phyloP scores from a whole-genome alignment of 2,329 filamentous ascomycete genomes.

The Aureobasidium sp. region DNA sequence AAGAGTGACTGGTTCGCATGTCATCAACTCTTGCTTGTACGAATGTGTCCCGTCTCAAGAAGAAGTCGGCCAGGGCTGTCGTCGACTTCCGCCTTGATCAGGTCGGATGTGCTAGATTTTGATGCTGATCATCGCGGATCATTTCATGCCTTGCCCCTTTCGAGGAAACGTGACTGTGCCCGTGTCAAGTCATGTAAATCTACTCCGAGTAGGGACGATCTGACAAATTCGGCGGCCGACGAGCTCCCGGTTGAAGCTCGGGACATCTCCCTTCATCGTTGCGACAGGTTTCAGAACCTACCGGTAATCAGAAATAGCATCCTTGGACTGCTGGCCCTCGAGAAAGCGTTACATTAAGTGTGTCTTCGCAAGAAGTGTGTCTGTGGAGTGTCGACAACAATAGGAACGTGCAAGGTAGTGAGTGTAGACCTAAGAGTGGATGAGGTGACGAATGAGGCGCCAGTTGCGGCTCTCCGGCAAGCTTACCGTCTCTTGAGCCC shows the following conservation, averaged over 20 bases:
- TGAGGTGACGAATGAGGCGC: background rate
- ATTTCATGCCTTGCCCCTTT: background rate
- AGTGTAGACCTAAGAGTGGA: background rate
- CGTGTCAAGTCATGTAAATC: background rate
- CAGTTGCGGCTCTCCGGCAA: background rate
- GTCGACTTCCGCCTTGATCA: background rate
- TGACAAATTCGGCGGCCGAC: background rate
- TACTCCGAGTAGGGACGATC: background rate
- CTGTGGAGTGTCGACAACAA: background rate
- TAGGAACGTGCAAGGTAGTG: background rate
- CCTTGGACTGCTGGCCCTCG: background rate
- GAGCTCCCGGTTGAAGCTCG: background rate
- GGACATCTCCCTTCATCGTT: background rate
- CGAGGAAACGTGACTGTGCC: background rate
- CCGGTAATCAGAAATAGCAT: background rate
- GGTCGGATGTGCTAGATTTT: background rate
- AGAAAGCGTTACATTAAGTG: background rate
- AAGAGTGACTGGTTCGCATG: background rate
- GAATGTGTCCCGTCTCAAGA: background rate
- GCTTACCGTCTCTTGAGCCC: background rate
- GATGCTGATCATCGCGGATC: slow-evolving; percentile 1
- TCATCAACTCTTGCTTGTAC: background rate
- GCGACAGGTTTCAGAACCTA: too few relatives aligned
- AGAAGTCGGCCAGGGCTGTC: background rate
- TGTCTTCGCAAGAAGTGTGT: background rate